Conservation (phyloP, 345 rosid species). For the Linum tenue region DNA sequence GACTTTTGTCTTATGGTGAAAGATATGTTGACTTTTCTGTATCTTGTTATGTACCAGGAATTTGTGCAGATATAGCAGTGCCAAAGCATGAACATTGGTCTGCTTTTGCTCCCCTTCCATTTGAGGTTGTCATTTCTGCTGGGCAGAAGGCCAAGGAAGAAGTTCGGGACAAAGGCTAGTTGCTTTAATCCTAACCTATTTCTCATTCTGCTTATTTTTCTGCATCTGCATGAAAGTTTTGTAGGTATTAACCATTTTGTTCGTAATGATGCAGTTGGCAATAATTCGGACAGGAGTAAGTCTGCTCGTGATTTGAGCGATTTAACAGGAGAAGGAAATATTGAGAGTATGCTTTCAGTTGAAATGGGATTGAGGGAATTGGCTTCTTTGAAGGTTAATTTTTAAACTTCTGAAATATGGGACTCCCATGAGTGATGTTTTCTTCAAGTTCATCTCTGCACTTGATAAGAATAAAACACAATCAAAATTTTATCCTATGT, state of each 20-base stretch:
- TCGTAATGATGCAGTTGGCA: conserved; percentile 39
- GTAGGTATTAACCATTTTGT: conserved; percentile 7
- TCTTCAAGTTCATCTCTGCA: conserved; percentile 1
- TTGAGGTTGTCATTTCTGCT: conserved; percentile 89
- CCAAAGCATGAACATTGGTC: conserved; percentile 89
- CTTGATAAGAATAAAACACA: neutral
- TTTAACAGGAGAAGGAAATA: conserved; percentile 92
- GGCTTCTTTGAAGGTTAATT: conserved; percentile 75
- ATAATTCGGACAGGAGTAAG: conserved; percentile 46
- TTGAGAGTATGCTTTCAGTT: conserved; percentile 95
- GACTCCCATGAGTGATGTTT: conserved; percentile 4
- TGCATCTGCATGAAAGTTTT: neutral
- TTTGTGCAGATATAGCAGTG: conserved; percentile 72
- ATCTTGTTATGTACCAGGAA: conserved; percentile 34
- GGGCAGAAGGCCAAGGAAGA: conserved; percentile 94
- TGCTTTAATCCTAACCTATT: neutral
- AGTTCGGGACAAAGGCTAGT: conserved; percentile 53
- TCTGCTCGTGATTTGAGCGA: conserved; percentile 53
- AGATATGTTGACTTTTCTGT: conserved; percentile 6
- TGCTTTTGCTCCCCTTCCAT: conserved; percentile 91
- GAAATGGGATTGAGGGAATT: conserved; percentile 95
- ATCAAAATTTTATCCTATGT: neutral
- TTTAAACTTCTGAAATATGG: neutral
- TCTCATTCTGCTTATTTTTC: neutral
- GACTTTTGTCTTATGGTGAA: neutral